phyloP scores from a whole-genome alignment of 169 alveolate genomes.

The Cryptosporidium viatorum region DNA sequence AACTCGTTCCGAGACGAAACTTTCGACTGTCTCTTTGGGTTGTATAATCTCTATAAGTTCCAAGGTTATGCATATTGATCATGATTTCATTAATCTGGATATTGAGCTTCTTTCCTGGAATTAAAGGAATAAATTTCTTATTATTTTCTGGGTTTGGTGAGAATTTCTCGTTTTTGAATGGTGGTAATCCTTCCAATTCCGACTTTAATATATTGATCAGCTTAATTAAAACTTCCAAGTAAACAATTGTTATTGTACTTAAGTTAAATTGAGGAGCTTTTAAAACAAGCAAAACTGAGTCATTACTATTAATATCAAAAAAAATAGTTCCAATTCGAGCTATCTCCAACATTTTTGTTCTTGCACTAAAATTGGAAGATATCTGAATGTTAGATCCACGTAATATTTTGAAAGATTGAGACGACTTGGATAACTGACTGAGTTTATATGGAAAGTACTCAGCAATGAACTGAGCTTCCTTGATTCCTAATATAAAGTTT shows the following conservation, averaged over 20 bases:
- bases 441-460: conserved; percentile 26
- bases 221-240: conserved; percentile 14
- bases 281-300: neutral
- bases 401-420: neutral
- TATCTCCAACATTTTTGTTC: conserved; percentile 6
- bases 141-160: neutral
- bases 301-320: neutral
- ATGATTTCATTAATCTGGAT: conserved; percentile 10
- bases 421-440: conserved; percentile 9
- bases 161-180: neutral
- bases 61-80: neutral
- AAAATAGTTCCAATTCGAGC: neutral
- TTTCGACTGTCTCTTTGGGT: neutral
- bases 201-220: neutral
- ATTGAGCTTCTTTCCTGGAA: neutral
- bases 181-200: neutral
- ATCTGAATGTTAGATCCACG: conserved; percentile 10
- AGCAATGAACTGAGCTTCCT: neutral
- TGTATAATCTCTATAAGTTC: neutral
- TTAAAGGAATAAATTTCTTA: neutral
- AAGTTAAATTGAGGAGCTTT: neutral
- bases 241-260: neutral
- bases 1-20: neutral
- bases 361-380: conserved; percentile 3
- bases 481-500: neutral